Conservation (phyloP, 352 stramenopile species). For the Phytophthora sansomeana region DNA sequence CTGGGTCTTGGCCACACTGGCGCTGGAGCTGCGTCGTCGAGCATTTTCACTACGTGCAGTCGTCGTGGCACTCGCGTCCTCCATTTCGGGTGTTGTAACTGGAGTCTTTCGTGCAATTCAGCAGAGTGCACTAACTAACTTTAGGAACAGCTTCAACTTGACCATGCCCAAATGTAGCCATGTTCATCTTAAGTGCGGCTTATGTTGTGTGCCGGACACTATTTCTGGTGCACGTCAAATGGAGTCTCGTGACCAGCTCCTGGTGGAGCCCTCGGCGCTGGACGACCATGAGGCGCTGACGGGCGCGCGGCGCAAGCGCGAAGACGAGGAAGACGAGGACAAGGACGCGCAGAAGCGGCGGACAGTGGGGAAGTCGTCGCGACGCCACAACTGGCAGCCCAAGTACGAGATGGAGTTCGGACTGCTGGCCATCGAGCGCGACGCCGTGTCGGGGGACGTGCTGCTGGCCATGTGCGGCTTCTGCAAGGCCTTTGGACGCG, state of each 20-base stretch:
- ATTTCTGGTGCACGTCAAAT: constrained; percentile 5
- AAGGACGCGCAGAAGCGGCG: constrained; percentile 54
- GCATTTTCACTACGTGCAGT: constrained; percentile 8
- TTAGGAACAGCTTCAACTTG: constrained; percentile 20
- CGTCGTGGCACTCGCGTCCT: constrained; percentile 3
- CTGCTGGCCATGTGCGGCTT: constrained; percentile 86
- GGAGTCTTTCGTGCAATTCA: neutral
- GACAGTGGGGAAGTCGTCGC: constrained; percentile 47
- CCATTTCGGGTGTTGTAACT: constrained; percentile 3
- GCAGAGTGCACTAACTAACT: constrained; percentile 4
- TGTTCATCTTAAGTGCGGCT: neutral
- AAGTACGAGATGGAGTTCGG: constrained; percentile 90
- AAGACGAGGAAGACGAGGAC: constrained; percentile 51
- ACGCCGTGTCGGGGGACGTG: constrained; percentile 71
- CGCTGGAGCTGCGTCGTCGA: constrained; percentile 22
- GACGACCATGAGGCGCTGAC: constrained; percentile 42
- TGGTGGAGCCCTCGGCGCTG: constrained; percentile 42
- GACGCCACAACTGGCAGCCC: constrained; percentile 80
- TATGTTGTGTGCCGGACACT: constrained; percentile 29
- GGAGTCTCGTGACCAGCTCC: constrained; percentile 32
- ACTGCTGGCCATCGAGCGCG: constrained; percentile 71
- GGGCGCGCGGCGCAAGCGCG: constrained; percentile 49
- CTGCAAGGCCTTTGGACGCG: constrained; percentile 85
- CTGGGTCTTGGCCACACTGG: constrained; percentile 20
- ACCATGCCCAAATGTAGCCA: neutral